Evolutionary conservation across 2,329 filamentous ascomycete species (phyloP), one percentile per base, ranked within the genome.

Genomic region (Ophiosphaerella korrae): DNA sequence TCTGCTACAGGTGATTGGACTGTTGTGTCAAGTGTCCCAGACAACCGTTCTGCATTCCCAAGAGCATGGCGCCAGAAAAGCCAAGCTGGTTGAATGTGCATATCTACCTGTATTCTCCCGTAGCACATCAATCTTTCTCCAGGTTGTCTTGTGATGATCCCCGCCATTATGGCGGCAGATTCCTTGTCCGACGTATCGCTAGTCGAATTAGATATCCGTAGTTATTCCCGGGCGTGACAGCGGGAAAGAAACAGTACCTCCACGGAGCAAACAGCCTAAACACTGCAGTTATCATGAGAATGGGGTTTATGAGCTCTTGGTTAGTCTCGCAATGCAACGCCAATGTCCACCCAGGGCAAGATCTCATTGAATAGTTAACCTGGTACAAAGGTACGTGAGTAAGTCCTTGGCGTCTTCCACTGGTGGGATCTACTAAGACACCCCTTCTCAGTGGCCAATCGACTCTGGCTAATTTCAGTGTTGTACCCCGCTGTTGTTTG

Each of bases 11-110:
- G n/a, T 40, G 38, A 40, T 40, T 40, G 38, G 38, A 9, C 14
- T n/a, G 14, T 4, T 8, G 3, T 13, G 23, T 14, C 8, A 40
- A 26, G 7, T 24, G 12, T 13, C 18, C 40, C 13, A 42, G n/a
- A 33, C 40, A 42, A 32, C 26, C 29, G 26, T 9, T 11, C 7
- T 1, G 16, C 16, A 9, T 14, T 16, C 16, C 40, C 40, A 16
- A 31, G 14, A 2, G 14, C 29, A 42, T 18, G 40, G 26, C 26
- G 8, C 12, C 12, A 13, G 45, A 29, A 26, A 35, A 48, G 52
- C 52, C 48, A 52, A 54, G 52, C 21, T 45, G 48, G 52, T 12
- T 54, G 44, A 53, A 50, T 44, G 13, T n/a, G n/a, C 34, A 48
- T n/a, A 44, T 52, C 33, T 48, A 21, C 48, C 48, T 39, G 41